Conservation (phyloP, 345 rosid species). For the Euphorbia pulcherrima region DNA sequence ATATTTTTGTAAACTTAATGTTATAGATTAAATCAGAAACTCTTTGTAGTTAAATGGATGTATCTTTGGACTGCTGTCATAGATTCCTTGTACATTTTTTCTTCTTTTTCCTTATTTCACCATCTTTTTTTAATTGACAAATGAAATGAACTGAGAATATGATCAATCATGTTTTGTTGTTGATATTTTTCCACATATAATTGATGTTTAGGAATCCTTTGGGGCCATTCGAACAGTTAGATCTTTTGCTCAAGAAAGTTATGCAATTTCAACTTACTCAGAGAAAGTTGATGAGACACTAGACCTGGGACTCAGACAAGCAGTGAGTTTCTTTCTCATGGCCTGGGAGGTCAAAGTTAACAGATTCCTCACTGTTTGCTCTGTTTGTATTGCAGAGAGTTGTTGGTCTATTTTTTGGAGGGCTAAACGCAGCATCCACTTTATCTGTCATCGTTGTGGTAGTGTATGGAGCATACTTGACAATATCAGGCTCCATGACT, state of each 20-base stretch:
- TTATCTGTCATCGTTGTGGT: conserved; percentile 75
- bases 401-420: conserved; percentile 74
- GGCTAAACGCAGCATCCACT: conserved; percentile 80
- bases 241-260: conserved; percentile 83
- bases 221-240: conserved; percentile 94
- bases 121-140: neutral
- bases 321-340: conserved; percentile 48
- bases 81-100: neutral
- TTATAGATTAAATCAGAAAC: neutral
- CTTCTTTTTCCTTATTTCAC: neutral
- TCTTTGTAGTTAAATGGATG: neutral
- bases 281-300: conserved; percentile 85
- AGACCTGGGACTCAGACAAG: conserved; percentile 79
- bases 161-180: neutral
- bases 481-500: conserved; percentile 79
- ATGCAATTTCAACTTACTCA: conserved; percentile 62
- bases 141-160: neutral
- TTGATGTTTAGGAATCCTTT: conserved; percentile 71
- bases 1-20: neutral
- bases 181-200: conserved; percentile 3
- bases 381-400: conserved; percentile 41
- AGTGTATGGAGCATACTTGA: conserved; percentile 79
- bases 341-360: neutral
- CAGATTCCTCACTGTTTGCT: conserved; percentile 5
- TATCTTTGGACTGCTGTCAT: neutral